These are phyloP conservation scores for Zygoascus tannicola DNA, from an alignment of 805 yeast genomes.

Conservation along the genomic window DNA sequence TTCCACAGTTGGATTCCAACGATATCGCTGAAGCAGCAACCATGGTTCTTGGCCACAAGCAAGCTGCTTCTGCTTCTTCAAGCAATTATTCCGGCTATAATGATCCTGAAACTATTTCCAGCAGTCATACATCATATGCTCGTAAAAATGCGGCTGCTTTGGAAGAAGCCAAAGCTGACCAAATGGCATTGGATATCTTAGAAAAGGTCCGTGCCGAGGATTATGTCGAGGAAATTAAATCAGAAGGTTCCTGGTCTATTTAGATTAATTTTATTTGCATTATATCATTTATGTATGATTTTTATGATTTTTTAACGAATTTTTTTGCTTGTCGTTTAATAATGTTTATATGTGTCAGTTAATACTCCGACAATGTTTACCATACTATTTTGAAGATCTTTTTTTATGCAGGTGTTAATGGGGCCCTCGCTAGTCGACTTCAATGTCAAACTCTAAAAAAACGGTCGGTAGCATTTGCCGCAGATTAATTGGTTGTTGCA, in stretches of 20 bases:
- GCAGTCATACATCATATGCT: slow-evolving; percentile 8
- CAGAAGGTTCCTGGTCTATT: slow-evolving; percentile 17
- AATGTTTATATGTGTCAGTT: too few relatives aligned
- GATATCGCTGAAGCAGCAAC: background rate
- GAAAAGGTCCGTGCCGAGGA: slow-evolving; percentile 23
- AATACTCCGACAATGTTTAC: too few relatives aligned
- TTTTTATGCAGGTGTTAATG: too few relatives aligned
- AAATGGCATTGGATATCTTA: slow-evolving; percentile 28
- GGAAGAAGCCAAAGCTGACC: slow-evolving; percentile 24
- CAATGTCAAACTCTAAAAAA: too few relatives aligned
- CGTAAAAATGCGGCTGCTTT: slow-evolving; percentile 7
- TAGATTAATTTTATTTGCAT: slow-evolving; percentile 1
- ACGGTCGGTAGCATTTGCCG: too few relatives aligned
- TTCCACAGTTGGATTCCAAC: background rate
- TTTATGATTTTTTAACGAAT: too few relatives aligned
- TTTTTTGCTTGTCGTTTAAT: too few relatives aligned
- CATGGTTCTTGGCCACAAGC: background rate
- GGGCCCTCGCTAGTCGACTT: too few relatives aligned
- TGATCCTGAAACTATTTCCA: background rate
- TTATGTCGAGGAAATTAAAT: slow-evolving; percentile 18
- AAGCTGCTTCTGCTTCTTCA: background rate
- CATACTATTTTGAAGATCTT: too few relatives aligned
- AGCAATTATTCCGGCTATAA: background rate
- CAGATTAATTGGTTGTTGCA: too few relatives aligned
- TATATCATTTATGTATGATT: too few relatives aligned